Conservation (phyloP, 805 yeast genomes). For the Kodamaea lidongshanica region DNA sequence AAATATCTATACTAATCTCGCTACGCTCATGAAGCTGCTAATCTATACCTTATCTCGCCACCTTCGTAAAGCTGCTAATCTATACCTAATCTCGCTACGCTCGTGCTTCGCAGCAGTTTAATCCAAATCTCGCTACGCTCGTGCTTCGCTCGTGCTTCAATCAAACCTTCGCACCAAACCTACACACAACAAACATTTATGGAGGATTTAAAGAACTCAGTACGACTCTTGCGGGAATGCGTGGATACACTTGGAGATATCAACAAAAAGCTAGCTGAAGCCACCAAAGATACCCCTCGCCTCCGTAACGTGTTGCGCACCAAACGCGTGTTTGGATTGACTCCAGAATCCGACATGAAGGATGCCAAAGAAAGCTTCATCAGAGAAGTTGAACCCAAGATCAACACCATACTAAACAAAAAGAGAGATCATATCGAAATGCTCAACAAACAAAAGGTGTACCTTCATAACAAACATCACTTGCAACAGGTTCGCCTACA, state of each 20-base stretch:
- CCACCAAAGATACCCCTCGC: constrained; percentile 36
- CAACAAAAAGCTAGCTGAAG: constrained; percentile 25
- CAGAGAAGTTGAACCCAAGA: constrained; percentile 38
- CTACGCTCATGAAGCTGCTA: no score
- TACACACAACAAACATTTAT: no score
- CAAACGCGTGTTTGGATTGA: constrained; percentile 43
- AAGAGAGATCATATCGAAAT: constrained; percentile 29
- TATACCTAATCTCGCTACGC: no score
- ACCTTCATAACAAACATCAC: constrained; percentile 32
- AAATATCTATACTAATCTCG: no score
- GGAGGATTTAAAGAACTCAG: constrained; percentile 19
- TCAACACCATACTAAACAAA: constrained; percentile 23
- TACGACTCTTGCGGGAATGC: constrained; percentile 28
- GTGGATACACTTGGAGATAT: no score
- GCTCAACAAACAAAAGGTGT: constrained; percentile 26
- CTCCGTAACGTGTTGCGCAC: constrained; percentile 38
- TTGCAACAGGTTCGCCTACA: constrained; percentile 36
- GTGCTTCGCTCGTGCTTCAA: no score
- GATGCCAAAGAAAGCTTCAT: constrained; percentile 34
- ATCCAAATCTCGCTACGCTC: no score
- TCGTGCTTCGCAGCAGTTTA: no score
- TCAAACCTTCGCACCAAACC: no score
- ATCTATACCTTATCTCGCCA: no score
- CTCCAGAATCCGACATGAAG: constrained; percentile 43
- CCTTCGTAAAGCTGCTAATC: no score